phyloP scores from a whole-genome alignment of 2,329 filamentous ascomycete species.

The Talaromyces sp. region DNA sequence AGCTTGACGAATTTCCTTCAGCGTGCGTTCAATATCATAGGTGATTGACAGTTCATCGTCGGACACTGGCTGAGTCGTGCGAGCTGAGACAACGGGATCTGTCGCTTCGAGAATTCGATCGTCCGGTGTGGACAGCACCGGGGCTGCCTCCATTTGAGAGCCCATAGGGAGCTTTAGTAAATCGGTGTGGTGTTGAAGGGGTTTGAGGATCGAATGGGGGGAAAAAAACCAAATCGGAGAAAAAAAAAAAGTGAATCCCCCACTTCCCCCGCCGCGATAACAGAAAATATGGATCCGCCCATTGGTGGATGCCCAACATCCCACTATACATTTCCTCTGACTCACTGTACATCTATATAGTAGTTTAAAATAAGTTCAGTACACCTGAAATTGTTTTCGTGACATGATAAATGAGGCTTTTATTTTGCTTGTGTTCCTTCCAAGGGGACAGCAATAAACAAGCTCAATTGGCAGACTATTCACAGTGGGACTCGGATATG shows the following conservation, averaged over 20 bases:
- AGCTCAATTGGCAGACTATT: too few relatives aligned
- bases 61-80: constrained; percentile 42
- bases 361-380: neutral
- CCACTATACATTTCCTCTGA: neutral
- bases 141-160: constrained; percentile 48
- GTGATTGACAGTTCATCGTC: constrained; percentile 73
- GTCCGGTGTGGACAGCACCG: constrained; percentile 65
- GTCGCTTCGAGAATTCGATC: constrained; percentile 62
- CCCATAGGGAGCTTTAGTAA: constrained; percentile 24
- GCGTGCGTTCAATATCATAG: constrained; percentile 84
- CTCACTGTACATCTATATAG: neutral
- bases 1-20: constrained; percentile 71
- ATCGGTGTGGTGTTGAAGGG: constrained; percentile 7
- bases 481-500: too few relatives aligned
- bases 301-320: constrained; percentile 18
- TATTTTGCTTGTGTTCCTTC: too few relatives aligned
- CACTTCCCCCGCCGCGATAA: constrained; percentile 36
- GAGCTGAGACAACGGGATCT: constrained; percentile 43
- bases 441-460: too few relatives aligned
- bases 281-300: constrained; percentile 19
- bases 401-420: too few relatives aligned
- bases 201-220: constrained; percentile 5
- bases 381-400: too few relatives aligned
- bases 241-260: constrained; percentile 23
- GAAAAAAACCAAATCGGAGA: constrained; percentile 20